A percentile compares a stretch with the other conserved stretches of the same genome.
Evolutionary conservation across 1,139 yeast species (phyloP).

Genomic region (Blastobotrys ciferrii): DNA sequence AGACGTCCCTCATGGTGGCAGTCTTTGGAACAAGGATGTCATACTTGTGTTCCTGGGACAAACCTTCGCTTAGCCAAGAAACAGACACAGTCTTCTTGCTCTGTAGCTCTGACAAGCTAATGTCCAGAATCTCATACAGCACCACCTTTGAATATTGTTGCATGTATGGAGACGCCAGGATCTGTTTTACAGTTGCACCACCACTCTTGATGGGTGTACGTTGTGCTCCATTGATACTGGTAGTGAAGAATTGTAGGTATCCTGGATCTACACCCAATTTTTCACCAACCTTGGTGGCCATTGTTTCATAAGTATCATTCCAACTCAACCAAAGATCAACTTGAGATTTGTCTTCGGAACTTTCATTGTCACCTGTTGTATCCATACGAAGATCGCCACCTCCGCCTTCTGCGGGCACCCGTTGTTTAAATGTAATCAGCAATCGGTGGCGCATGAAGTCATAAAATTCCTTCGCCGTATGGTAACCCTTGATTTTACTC

Average conservation of each 20-base stretch:
- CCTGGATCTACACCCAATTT: slow-evolving; percentile 56
- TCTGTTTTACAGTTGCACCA: slow-evolving; percentile 40
- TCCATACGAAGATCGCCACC: slow-evolving; percentile 12
- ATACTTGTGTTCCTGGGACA: slow-evolving; percentile 52
- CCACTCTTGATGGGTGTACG: slow-evolving; percentile 37
- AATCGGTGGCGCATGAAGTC: slow-evolving; percentile 65
- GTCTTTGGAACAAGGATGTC: slow-evolving; percentile 68
- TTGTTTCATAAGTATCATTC: slow-evolving; percentile 53
- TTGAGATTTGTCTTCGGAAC: slow-evolving; percentile 44
- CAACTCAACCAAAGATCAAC: slow-evolving; percentile 73
- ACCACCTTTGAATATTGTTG: slow-evolving; percentile 34
- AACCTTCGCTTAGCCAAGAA: slow-evolving; percentile 37
- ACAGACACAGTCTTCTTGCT: slow-evolving; percentile 60
- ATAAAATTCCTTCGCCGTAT: slow-evolving; percentile 53
- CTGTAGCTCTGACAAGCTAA: slow-evolving; percentile 75
- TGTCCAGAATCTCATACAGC: slow-evolving; percentile 69
- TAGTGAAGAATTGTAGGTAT: slow-evolving; percentile 57
- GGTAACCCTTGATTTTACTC: slow-evolving; percentile 23
- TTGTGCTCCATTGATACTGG: slow-evolving; percentile 34
- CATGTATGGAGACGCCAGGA: slow-evolving; percentile 43
- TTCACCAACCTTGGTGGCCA: slow-evolving; percentile 59
- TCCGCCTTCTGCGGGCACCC: slow-evolving; percentile 27
- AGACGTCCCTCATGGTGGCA: slow-evolving; percentile 56
- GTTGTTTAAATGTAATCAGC: slow-evolving; percentile 58
- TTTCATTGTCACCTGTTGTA: slow-evolving; percentile 26